These are phyloP conservation scores for Nemania sp. DNA, from an alignment of 2,329 filamentous ascomycete species.

Conservation along the genomic window DNA sequence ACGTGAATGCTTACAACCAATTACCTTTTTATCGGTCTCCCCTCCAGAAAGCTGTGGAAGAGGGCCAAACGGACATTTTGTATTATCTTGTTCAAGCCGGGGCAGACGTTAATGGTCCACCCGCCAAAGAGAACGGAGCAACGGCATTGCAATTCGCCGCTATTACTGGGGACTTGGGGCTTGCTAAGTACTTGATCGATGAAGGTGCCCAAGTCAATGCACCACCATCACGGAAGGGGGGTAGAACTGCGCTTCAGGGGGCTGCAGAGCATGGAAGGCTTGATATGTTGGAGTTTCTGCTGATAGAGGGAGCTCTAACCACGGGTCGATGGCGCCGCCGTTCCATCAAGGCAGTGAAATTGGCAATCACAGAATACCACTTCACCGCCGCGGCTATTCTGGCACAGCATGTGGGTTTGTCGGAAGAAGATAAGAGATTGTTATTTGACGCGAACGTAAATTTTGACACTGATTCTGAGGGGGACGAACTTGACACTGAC, in stretches of 20 bases:
- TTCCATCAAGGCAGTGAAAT: constrained; percentile 18
- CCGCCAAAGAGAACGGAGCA: too few relatives aligned
- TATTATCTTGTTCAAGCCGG: constrained; percentile 7
- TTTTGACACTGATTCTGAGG: constrained; percentile 8
- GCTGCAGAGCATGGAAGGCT: constrained; percentile 3
- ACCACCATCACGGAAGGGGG: background rate
- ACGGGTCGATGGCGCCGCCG: constrained; percentile 23
- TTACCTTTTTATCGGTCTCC: background rate
- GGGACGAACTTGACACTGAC: background rate
- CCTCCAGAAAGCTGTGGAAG: constrained; percentile 1
- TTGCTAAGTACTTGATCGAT: background rate
- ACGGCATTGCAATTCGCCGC: constrained; percentile 6
- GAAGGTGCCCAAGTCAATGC: background rate
- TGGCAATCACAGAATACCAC: constrained; percentile 15
- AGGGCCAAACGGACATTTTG: constrained; percentile 3
- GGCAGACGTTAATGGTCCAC: constrained; percentile 9
- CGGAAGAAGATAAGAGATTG: constrained; percentile 14
- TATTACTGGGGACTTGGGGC: background rate
- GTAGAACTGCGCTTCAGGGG: constrained; percentile 11
- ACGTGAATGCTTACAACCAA: background rate
- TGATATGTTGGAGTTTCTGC: constrained; percentile 35
- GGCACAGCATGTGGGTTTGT: too few relatives aligned
- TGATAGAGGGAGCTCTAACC: constrained; percentile 7
- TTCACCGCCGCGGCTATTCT: constrained; percentile 11
- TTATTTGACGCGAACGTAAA: background rate